Conservation (phyloP, 2,329 filamentous ascomycete genomes). For the Fusarium bulbicola region DNA sequence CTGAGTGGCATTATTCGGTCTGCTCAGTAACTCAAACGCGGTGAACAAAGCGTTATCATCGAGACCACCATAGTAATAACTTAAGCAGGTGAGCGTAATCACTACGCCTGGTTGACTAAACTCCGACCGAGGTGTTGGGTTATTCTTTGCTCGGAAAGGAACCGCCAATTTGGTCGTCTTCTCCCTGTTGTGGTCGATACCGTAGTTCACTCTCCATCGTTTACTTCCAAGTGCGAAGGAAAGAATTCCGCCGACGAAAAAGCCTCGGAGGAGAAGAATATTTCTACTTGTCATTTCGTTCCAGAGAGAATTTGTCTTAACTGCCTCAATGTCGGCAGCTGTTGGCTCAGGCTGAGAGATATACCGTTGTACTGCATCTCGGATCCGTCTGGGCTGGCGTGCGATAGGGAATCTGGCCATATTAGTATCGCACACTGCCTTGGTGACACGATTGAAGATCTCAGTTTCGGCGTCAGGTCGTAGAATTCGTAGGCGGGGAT, state of each 20-base stretch:
- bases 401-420: conserved; percentile 53
- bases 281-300: conserved; percentile 42
- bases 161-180: conserved; percentile 61
- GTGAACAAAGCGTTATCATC: conserved; percentile 57
- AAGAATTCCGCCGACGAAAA: conserved; percentile 65
- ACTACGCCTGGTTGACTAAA: conserved; percentile 70
- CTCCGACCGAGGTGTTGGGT: conserved; percentile 63
- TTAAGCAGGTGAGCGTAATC: conserved; percentile 64
- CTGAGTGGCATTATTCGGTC: conserved; percentile 59
- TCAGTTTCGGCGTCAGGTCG: conserved; percentile 39
- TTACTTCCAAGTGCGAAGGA: conserved; percentile 64
- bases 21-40: conserved; percentile 57
- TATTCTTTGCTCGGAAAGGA: conserved; percentile 68
- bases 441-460: conserved; percentile 49
- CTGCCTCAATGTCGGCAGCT: too few relatives aligned
- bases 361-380: conserved; percentile 52
- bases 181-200: conserved; percentile 34
- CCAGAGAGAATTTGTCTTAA: conserved; percentile 46
- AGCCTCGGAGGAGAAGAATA: conserved; percentile 58
- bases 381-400: conserved; percentile 43
- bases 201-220: conserved; percentile 67
- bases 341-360: conserved; percentile 51
- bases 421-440: conserved; percentile 54
- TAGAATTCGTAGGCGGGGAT: conserved; percentile 61
- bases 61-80: conserved; percentile 67